Percentiles rank a stretch among this genome's conserved stretches.
These are phyloP conservation scores for Botrytis medusae DNA, from an alignment of 2,329 filamentous ascomycete species.

Conservation along the genomic window DNA sequence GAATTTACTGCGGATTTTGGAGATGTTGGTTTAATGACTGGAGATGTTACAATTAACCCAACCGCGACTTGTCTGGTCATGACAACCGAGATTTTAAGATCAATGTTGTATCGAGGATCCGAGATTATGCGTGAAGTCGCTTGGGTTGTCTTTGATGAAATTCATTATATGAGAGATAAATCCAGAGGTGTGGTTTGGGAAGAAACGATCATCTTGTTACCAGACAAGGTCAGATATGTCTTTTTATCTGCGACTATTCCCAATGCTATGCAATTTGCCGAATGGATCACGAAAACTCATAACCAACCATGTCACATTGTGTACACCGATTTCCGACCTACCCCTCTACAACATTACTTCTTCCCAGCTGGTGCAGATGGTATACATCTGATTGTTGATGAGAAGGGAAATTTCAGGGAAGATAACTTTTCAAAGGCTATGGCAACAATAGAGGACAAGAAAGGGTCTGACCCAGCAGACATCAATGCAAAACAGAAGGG, in stretches of 20 bases:
- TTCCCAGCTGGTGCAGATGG: conserved; percentile 91
- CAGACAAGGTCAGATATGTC: conserved; percentile 98
- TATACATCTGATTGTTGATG: conserved; percentile 91
- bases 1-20: conserved; percentile 96
- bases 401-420: conserved; percentile 94
- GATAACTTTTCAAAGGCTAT: conserved; percentile 98
- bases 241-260: conserved; percentile 98
- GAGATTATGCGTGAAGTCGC: conserved; percentile 99
- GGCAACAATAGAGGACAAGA: conserved; percentile 82
- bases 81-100: conserved; percentile 98
- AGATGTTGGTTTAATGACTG: conserved; percentile 96
- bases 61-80: conserved; percentile 97
- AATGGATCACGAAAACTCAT: conserved; percentile 99
- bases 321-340: conserved; percentile 97
- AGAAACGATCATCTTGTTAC: conserved; percentile 95
- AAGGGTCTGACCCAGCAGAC: conserved; percentile 80
- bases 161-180: conserved; percentile 97
- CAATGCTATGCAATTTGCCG: conserved; percentile 98
- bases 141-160: conserved; percentile 98
- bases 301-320: conserved; percentile 98
- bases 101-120: conserved; percentile 96
- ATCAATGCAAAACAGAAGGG: conserved; percentile 78
- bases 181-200: conserved; percentile 96
- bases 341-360: conserved; percentile 95
- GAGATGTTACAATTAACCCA: conserved; percentile 98